phyloP scores from a whole-genome alignment of 176 grass and related monocot species.

The Alloteropsis semialata region DNA sequence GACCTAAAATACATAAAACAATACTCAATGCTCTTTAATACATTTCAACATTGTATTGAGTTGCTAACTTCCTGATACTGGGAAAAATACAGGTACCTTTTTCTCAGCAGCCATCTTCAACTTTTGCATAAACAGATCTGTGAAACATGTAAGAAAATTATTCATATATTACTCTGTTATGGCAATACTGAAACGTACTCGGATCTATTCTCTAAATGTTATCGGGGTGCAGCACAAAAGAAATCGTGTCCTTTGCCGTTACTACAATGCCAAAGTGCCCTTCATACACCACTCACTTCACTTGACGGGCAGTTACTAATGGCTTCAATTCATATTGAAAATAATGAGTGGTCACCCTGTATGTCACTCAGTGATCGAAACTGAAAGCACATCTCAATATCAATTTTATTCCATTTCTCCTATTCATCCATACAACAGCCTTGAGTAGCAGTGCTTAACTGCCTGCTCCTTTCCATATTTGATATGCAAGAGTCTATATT shows the following conservation, averaged over 20 bases:
- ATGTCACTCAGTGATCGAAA: neutral
- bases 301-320: neutral
- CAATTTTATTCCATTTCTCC: neutral
- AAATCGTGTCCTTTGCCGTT: slow-evolving; percentile 7
- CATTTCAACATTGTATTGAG: neutral
- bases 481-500: neutral
- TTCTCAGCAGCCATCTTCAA: slow-evolving; percentile 70
- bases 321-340: neutral
- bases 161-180: slow-evolving; percentile 7
- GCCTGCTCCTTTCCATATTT: neutral
- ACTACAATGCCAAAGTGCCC: neutral
- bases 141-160: slow-evolving; percentile 19
- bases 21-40: neutral
- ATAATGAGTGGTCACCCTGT: neutral
- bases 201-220: neutral
- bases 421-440: neutral
- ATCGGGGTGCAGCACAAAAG: neutral
- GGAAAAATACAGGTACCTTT: slow-evolving; percentile 44
- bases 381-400: neutral
- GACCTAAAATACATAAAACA: neutral
- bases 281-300: neutral
- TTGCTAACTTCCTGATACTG: slow-evolving; percentile 5
- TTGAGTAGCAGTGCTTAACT: neutral
- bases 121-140: slow-evolving; percentile 73
- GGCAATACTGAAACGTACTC: neutral